Percentiles rank a stretch among this genome's conserved stretches.
Evolutionary conservation across 208 protist species (phyloP).

Genomic region (Borovskyia barvae): DNA sequence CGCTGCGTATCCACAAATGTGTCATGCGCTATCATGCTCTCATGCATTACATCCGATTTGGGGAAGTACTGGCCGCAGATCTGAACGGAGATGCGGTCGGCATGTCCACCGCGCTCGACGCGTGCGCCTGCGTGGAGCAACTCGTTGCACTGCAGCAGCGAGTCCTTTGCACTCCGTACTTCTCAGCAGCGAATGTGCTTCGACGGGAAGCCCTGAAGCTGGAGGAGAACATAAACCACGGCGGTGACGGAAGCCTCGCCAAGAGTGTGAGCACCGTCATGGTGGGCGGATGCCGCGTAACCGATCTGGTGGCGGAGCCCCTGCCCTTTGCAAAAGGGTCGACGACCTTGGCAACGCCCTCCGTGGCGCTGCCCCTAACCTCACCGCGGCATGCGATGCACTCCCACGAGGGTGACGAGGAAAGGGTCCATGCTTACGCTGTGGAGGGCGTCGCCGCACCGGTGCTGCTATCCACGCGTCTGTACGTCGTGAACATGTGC

Average conservation of each 20-base stretch:
- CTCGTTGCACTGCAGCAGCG: slow-evolving; percentile 25
- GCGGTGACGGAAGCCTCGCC: neutral
- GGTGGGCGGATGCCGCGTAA: slow-evolving; percentile 13
- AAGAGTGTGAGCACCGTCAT: slow-evolving; percentile 9
- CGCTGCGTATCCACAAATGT: slow-evolving; percentile 47
- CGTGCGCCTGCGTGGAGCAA: slow-evolving; percentile 17
- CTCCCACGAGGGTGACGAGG: too few species aligned
- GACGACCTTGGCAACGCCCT: too few species aligned
- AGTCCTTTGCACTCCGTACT: slow-evolving; percentile 14
- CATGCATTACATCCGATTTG: slow-evolving; percentile 32
- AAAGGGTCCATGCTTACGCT: slow-evolving; percentile 10
- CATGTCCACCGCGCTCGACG: slow-evolving; percentile 8
- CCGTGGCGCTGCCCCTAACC: too few species aligned
- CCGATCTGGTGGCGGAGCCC: slow-evolving; percentile 20
- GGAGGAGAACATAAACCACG: slow-evolving; percentile 10
- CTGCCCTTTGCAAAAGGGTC: too few species aligned
- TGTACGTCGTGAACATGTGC: slow-evolving; percentile 71
- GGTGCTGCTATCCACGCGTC: slow-evolving; percentile 47
- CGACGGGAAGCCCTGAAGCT: slow-evolving; percentile 13
- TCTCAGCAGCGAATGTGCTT: slow-evolving; percentile 14
- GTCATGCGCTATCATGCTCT: slow-evolving; percentile 53
- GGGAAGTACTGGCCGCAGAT: slow-evolving; percentile 29
- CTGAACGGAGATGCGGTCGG: slow-evolving; percentile 25
- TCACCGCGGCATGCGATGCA: too few species aligned
- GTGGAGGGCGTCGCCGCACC: slow-evolving; percentile 48